Conservation (phyloP, 2,329 filamentous ascomycete species). For the Alternaria angustiovoidea region DNA sequence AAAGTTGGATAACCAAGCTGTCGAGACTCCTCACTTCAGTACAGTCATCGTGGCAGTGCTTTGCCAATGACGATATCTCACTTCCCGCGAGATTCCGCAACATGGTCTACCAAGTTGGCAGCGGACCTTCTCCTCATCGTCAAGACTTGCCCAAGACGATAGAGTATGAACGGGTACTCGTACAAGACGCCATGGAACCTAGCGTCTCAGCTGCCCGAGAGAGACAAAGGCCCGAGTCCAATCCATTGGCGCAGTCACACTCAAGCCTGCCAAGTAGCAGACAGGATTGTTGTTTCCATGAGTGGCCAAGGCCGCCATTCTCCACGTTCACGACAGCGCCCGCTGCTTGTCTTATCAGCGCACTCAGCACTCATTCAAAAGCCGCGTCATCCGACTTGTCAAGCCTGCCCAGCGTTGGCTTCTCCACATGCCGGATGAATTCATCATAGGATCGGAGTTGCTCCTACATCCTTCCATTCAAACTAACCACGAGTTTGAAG, state of each 20-base stretch:
- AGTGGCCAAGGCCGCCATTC: slow-evolving; percentile 35
- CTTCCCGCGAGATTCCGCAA: neutral
- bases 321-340: slow-evolving; percentile 28
- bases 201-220: slow-evolving; percentile 43
- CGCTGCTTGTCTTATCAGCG: slow-evolving; percentile 29
- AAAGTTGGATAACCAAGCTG: slow-evolving; percentile 5
- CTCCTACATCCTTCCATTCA: neutral
- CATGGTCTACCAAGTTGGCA: slow-evolving; percentile 5
- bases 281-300: slow-evolving; percentile 42
- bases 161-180: slow-evolving; percentile 21
- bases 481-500: neutral
- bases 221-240: slow-evolving; percentile 43
- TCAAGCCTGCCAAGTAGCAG: slow-evolving; percentile 46
- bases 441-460: neutral
- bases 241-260: slow-evolving; percentile 41
- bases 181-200: slow-evolving; percentile 26
- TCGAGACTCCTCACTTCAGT: neutral
- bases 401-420: slow-evolving; percentile 21
- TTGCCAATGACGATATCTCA: neutral
- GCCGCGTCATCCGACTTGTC: slow-evolving; percentile 45
- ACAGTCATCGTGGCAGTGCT: slow-evolving; percentile 4
- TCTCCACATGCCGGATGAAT: slow-evolving; percentile 15
- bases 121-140: slow-evolving; percentile 16
- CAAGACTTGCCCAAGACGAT: slow-evolving; percentile 30
- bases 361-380: slow-evolving; percentile 27